Evolutionary conservation across 768 basidiomycete species (phyloP), one percentile per base, ranked within the genome.

Genomic region (Boletus vermiculosoides): DNA sequence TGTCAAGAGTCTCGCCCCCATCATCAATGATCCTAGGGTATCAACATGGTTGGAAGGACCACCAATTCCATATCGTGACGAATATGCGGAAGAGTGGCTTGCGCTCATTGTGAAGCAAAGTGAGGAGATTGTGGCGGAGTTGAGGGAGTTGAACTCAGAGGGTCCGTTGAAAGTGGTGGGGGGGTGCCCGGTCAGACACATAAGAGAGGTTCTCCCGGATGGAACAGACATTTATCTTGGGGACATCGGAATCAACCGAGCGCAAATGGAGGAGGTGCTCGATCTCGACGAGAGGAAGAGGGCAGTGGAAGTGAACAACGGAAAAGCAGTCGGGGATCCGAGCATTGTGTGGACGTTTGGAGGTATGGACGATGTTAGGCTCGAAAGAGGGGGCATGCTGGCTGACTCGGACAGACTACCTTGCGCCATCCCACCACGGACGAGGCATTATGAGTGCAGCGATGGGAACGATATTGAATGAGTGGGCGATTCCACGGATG

Each of bases 401-500:
- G 52, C 23, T 40, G 49, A 45, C 6, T 31, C 25, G 2, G 47
- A n/a, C 63, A 87, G 88, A 87, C 64, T 88, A 79, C 59, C 69
- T 90, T 41, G 79, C 77, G 6, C 76, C 83, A 16, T 80, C 78
- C 34, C 80, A 87, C 63, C 87, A 89, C 55, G 78, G 86, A 31
- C 77, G 73, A 61, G 87, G 88, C 0, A 88, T 91, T 59, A 90
- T 90, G 90, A 80, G 81, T 22, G 82, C 80, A n/a, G 86, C 80
- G 0, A 64, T 91, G 33, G 70, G 70, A 9, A 79, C 78, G 6
- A 47, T 92, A 33, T 51, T 90, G 44, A 64, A 78, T 18, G 64
- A 77, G 12, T 89, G 89, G 87, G 82, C 75, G 22, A 74, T 88
- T 41, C 86, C 86, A 1, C 73, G 84, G 48, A 87, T 90, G 88